Evolutionary conservation across 192 early-diverging fungal genomes (phyloP).

Genomic region (Backusella psychrophila): DNA sequence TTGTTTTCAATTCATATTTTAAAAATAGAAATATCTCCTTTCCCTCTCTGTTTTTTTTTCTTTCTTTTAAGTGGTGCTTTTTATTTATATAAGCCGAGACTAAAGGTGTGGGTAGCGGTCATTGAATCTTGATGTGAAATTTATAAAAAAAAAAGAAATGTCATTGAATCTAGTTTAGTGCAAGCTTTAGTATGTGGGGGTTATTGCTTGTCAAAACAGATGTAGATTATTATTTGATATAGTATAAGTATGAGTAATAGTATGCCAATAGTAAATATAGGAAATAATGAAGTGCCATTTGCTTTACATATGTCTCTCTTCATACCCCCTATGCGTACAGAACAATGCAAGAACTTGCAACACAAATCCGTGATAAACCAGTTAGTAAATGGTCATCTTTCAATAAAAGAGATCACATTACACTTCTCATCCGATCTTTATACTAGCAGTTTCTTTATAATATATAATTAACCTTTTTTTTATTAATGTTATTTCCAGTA

Average conservation of each 20-base stretch:
- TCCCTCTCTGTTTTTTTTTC: not conserved
- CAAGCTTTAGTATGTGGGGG: not conserved
- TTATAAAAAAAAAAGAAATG: not conserved
- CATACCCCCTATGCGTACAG: not conserved
- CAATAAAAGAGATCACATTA: not conserved
- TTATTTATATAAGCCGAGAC: not conserved
- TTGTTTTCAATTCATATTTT: not conserved
- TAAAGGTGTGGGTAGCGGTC: not conserved
- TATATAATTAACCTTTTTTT: not conserved
- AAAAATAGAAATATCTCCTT: constrained; percentile 5
- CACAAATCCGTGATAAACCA: not conserved
- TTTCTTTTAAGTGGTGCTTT: not conserved
- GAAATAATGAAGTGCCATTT: no score
- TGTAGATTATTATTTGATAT: no score
- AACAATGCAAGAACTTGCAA: not conserved
- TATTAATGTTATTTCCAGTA: not conserved
- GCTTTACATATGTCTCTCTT: not conserved
- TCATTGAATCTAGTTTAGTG: not conserved
- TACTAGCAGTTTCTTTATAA: not conserved
- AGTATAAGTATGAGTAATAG: not conserved
- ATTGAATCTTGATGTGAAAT: not conserved
- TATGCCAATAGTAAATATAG: not conserved
- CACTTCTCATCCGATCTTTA: not conserved
- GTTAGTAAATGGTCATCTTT: not conserved
- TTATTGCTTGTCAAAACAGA: not conserved